Conservation (phyloP, 164 flowering plant genomes). For the Cinnamomum chago region DNA sequence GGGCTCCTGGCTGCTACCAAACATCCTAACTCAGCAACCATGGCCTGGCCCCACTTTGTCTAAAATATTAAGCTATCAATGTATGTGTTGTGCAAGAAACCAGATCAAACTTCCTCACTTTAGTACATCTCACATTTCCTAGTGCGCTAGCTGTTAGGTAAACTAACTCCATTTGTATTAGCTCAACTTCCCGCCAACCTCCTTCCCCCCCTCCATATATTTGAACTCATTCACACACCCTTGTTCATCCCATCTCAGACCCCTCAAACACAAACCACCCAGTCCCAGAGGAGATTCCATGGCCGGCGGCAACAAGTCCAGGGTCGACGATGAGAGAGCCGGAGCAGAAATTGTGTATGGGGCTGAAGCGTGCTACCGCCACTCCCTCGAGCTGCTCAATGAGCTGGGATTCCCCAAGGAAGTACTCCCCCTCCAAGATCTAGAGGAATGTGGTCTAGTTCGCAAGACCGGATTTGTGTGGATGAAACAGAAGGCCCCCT, state of each 20-base stretch:
- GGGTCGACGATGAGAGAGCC: constrained; percentile 26
- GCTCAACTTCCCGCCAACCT: constrained; percentile 26
- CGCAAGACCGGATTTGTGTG: constrained; percentile 80
- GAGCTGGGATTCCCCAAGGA: constrained; percentile 89
- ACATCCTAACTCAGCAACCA: no score
- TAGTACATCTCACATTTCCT: background rate
- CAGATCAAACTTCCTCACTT: background rate
- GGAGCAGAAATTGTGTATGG: constrained; percentile 75
- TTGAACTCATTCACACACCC: background rate
- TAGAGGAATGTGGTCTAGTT: constrained; percentile 78
- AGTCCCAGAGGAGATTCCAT: constrained; percentile 1
- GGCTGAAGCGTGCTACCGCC: constrained; percentile 52
- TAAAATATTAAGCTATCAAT: no score
- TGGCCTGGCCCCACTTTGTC: no score
- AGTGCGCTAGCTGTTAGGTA: constrained; percentile 14
- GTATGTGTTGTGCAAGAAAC: no score
- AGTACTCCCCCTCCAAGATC: constrained; percentile 60
- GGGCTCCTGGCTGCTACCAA: no score
- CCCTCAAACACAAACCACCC: background rate
- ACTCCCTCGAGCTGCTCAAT: constrained; percentile 51
- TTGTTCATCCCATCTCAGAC: background rate
- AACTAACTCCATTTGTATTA: constrained; percentile 15
- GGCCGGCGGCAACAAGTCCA: constrained; percentile 9
- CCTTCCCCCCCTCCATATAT: constrained; percentile 10
- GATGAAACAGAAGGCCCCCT: constrained; percentile 81